phyloP scores from a whole-genome alignment of 768 basidiomycete genomes.

The Leccinum longicurvipes region DNA sequence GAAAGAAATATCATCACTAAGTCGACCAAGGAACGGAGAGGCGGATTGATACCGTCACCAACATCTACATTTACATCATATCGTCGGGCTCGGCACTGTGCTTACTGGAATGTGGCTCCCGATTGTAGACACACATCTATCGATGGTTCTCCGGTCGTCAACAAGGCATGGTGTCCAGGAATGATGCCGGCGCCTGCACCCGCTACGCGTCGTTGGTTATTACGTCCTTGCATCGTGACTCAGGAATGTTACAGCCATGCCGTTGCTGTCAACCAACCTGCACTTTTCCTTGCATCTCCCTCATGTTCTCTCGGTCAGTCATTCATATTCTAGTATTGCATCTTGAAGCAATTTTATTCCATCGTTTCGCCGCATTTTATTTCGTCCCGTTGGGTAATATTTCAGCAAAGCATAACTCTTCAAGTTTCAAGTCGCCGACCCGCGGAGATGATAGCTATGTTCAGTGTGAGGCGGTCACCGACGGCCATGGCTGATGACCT shows the following conservation, averaged over 20 bases:
- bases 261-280: conserved; percentile 4
- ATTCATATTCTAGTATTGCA: conserved; percentile 8
- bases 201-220: too few relatives aligned
- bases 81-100: neutral
- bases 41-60: neutral
- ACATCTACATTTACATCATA: neutral
- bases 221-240: too few relatives aligned
- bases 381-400: neutral
- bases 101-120: neutral
- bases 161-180: conserved; percentile 3
- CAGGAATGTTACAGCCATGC: too few relatives aligned
- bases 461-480: conserved; percentile 10
- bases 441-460: conserved; percentile 21
- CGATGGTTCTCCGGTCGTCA: neutral
- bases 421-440: neutral
- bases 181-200: too few relatives aligned
- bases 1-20: neutral
- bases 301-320: conserved; percentile 4
- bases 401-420: neutral
- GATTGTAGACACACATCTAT: neutral
- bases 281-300: conserved; percentile 3
- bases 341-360: conserved; percentile 3
- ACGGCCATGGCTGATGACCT: neutral
- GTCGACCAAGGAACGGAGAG: neutral
- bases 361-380: conserved; percentile 1